phyloP scores from a whole-genome alignment of 305 asterid genomes.

The Coffea humblotiana region DNA sequence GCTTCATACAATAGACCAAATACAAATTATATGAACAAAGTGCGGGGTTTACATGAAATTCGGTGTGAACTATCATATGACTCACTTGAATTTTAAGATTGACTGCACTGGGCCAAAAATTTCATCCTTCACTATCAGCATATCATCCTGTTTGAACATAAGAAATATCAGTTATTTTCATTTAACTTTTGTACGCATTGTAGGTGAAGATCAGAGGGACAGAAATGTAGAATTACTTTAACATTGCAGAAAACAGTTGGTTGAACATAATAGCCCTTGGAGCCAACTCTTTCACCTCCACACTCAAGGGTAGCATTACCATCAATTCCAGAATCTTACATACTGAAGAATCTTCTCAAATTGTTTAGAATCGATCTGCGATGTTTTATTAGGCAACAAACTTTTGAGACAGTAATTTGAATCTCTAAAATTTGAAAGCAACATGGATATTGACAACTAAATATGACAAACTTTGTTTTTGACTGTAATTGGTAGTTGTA shows the following conservation, averaged over 20 bases:
- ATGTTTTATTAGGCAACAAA: neutral
- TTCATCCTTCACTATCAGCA: constrained; percentile 85
- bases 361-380: constrained; percentile 74
- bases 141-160: constrained; percentile 54
- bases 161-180: neutral
- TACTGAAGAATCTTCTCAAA: constrained; percentile 74
- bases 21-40: no score
- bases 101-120: constrained; percentile 94
- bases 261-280: constrained; percentile 69
- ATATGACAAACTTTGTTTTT: no score
- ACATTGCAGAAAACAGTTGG: constrained; percentile 94
- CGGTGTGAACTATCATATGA: no score
- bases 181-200: no score
- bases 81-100: constrained; percentile 66
- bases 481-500: no score
- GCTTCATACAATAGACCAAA: no score
- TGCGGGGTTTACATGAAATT: no score
- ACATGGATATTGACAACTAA: neutral
- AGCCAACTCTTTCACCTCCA: constrained; percentile 71
- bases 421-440: no score
- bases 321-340: constrained; percentile 56
- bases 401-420: no score
- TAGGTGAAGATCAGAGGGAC: neutral
- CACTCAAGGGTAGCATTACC: constrained; percentile 87
- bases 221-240: constrained; percentile 41